Conservation (phyloP, 495 filamentous ascomycete species). For the Penicillium coffeae region DNA sequence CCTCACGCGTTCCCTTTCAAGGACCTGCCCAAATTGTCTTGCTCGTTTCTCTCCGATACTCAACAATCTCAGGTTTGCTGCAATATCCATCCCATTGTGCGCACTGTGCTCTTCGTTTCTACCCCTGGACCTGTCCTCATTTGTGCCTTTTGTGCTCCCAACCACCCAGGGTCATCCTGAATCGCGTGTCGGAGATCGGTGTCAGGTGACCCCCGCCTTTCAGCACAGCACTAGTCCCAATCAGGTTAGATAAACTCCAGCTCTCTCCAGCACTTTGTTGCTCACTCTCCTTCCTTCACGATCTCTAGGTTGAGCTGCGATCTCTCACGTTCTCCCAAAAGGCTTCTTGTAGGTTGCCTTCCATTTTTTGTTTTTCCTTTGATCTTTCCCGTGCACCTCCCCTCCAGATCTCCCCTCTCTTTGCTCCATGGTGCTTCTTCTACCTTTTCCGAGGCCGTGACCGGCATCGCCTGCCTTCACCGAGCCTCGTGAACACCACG, state of each 20-base stretch:
- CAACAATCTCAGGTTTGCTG: too few species aligned
- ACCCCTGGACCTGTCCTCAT: too few species aligned
- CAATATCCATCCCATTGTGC: too few species aligned
- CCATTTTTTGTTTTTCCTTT: conserved; percentile 20
- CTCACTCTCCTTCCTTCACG: conserved; percentile 5
- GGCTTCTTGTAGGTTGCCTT: conserved; percentile 50
- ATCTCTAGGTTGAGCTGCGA: conserved; percentile 4
- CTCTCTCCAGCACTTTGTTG: conserved; percentile 1
- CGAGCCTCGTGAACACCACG: neutral
- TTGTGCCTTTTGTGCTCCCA: neutral
- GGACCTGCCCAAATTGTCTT: too few species aligned
- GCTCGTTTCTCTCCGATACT: too few species aligned
- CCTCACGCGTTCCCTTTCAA: too few species aligned
- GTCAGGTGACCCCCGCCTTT: neutral
- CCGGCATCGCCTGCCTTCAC: conserved; percentile 1
- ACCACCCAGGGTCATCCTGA: neutral
- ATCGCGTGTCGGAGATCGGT: neutral
- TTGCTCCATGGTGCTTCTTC: neutral
- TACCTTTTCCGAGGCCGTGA: neutral
- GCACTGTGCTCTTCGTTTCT: too few species aligned
- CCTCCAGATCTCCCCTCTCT: neutral
- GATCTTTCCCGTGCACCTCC: conserved; percentile 12
- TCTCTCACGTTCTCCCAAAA: conserved; percentile 14
- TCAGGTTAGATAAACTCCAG: conserved; percentile 1
- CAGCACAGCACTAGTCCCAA: neutral